Base-by-base conservation (phyloP, 1,284 basidiomycete genomes). In the Boletus albobrunnescens region DNA sequence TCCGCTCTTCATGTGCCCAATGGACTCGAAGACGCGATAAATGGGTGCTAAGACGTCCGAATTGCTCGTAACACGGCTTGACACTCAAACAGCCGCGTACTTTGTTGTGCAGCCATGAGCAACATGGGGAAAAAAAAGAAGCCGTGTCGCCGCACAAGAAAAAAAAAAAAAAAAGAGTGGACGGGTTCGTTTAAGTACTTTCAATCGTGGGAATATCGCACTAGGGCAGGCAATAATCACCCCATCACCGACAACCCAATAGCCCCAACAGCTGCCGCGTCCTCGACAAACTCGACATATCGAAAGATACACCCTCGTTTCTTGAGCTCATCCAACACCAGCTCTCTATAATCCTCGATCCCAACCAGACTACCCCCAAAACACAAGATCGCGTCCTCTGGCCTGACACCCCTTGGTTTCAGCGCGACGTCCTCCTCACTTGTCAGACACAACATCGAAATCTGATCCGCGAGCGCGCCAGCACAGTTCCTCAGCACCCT, bases 21-120 rank as follows among this genome's bases (percentile, higher is more conserved):
- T 52, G 51, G 64, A 56, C 57, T 45, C 61, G 69, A 73, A 74
- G 72, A 72, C 64, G 71, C 63, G 73, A 77, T 62, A 72, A 53
- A 70, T 51, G 83, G 85, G 86, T 87, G 44, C 85, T 88, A 60
- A 87, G 86, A 88, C 74, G 82, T 83, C 81, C 85, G 59, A 50
- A 52, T 84, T 70, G 56, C 56, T 88, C 84, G 75, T 72, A 71
- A 73, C 86, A 84, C 83, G 74, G 75, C 82, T 75, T 87, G 87
- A 89, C 86, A 87, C 86, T 89, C 86, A 66, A 87, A 88, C 84
- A 67, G 74, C 82, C 76, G 78, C 82, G 73, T 84, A 58, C 58
- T 68, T 49, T 55, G 47, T 57, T n/a, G 66, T 63, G 75, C 82
- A 73, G 77, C 73, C 72, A 84, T 83, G 86, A 89, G 86, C 86